A percentile compares a stretch with the other conserved stretches of the same genome.
Conservation (phyloP, 2,329 filamentous ascomycete genomes). For the Monosporascus sp. region DNA sequence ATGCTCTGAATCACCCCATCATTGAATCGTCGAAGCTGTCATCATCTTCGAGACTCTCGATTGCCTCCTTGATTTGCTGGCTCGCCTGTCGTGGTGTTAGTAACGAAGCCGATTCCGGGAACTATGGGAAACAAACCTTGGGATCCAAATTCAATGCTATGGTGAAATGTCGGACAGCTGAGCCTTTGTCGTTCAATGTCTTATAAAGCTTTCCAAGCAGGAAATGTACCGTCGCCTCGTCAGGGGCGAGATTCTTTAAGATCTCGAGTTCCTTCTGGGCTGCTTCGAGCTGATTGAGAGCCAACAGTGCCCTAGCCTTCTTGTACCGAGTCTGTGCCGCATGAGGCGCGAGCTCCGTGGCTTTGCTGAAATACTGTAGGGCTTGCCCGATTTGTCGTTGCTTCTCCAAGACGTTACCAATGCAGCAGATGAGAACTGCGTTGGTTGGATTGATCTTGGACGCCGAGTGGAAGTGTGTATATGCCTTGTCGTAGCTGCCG, state of each 20-base stretch:
- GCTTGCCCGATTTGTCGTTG: conserved; percentile 77
- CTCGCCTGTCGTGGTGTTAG: conserved; percentile 58
- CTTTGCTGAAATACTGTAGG: conserved; percentile 73
- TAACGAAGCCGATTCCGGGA: not conserved
- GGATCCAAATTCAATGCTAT: conserved; percentile 93
- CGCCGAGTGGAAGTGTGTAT: conserved; percentile 85
- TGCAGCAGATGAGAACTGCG: conserved; percentile 84
- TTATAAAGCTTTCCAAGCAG: conserved; percentile 81
- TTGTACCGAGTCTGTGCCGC: conserved; percentile 85
- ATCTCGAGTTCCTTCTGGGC: conserved; percentile 79
- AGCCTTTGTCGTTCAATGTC: conserved; percentile 63
- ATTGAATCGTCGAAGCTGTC: conserved; percentile 64
- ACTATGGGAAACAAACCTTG: conserved; percentile 58
- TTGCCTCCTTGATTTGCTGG: conserved; percentile 91
- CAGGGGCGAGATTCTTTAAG: conserved; percentile 85
- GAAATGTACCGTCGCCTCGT: conserved; percentile 95
- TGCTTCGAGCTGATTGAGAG: conserved; percentile 61
- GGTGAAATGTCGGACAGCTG: conserved; percentile 90
- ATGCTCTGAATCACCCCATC: conserved; percentile 43
- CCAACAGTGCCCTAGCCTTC: conserved; percentile 82
- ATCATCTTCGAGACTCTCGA: conserved; percentile 83
- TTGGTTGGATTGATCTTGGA: conserved; percentile 90
- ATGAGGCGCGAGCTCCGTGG: conserved; percentile 73
- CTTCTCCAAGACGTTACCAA: conserved; percentile 84
- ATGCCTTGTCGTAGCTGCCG: conserved; percentile 85